Evolutionary conservation across 2,329 filamentous ascomycete genomes (phyloP).

Genomic region (Curvularia verruculosa): DNA sequence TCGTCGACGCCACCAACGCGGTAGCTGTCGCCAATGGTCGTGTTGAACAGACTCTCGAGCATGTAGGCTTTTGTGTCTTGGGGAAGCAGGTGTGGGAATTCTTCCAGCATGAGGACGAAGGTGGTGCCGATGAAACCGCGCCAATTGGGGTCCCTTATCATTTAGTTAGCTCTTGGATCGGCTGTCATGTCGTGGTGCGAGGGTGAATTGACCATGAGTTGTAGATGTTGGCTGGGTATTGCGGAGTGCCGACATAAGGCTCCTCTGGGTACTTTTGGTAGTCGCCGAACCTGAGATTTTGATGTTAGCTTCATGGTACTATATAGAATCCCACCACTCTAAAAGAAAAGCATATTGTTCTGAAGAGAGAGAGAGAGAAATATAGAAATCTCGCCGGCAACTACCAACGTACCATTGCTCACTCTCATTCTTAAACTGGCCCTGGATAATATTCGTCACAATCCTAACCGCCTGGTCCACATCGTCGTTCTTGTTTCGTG

Average conservation of each 20-base stretch:
- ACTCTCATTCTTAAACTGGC: conserved; percentile 59
- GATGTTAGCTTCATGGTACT: neutral
- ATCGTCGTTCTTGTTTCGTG: conserved; percentile 60
- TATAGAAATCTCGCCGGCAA: neutral
- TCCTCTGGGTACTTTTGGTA: conserved; percentile 64
- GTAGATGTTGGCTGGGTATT: conserved; percentile 61
- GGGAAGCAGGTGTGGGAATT: conserved; percentile 59
- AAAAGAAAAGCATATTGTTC: neutral
- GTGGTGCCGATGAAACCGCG: conserved; percentile 67
- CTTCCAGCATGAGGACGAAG: conserved; percentile 64
- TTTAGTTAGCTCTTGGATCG: too few species aligned
- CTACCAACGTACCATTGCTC: conserved; percentile 58
- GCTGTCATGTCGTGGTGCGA: too few species aligned
- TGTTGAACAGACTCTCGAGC: conserved; percentile 60
- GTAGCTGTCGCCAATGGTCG: conserved; percentile 65
- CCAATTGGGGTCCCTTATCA: conserved; percentile 72
- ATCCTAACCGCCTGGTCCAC: conserved; percentile 60
- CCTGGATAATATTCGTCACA: conserved; percentile 60
- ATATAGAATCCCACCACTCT: neutral
- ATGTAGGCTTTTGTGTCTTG: conserved; percentile 53
- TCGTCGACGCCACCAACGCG: conserved; percentile 64
- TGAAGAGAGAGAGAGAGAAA: too few species aligned
- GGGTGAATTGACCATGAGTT: too few species aligned
- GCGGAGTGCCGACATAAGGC: conserved; percentile 60
- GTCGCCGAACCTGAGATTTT: conserved; percentile 44